A percentile compares a stretch with the other conserved stretches of the same genome.
Evolutionary conservation across 805 yeast species (phyloP).

Genomic region (Hemisphaericaspora nanyangensis): DNA sequence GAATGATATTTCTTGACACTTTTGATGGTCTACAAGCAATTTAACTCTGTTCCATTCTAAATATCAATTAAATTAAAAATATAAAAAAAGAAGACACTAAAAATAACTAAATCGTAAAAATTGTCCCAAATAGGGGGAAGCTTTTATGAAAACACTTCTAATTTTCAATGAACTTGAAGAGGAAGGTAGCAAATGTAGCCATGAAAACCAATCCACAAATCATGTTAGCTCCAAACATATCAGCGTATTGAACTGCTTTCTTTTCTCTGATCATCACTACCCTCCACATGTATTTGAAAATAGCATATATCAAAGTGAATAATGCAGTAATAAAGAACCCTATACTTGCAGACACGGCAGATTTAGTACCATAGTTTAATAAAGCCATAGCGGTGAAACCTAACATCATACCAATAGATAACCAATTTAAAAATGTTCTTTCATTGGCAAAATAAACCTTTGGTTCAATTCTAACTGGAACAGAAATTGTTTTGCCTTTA

Average conservation of each 20-base stretch:
- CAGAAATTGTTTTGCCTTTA: constrained; percentile 82
- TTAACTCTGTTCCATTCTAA: no score
- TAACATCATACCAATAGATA: constrained; percentile 82
- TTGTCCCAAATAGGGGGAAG: no score
- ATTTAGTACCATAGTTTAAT: constrained; percentile 73
- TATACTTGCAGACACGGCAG: constrained; percentile 75
- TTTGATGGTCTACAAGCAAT: no score
- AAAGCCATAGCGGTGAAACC: constrained; percentile 88
- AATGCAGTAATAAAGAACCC: constrained; percentile 84
- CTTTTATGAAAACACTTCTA: no score
- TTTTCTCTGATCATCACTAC: constrained; percentile 78
- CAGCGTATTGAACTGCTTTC: constrained; percentile 81
- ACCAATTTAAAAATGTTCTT: constrained; percentile 91
- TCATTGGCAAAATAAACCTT: constrained; percentile 99
- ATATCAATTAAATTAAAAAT: no score
- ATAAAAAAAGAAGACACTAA: no score
- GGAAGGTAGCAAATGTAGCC: constrained; percentile 60
- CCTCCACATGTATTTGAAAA: constrained; percentile 74
- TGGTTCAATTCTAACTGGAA: constrained; percentile 96
- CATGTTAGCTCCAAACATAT: constrained; percentile 79
- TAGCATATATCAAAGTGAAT: constrained; percentile 67
- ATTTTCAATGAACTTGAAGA: constrained; percentile 44
- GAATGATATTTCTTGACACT: no score
- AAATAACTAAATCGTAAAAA: no score
- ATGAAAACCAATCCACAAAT: constrained; percentile 72